These are phyloP conservation scores for Verticillium albo-atrum DNA, from an alignment of 2,329 filamentous ascomycete species.

Conservation along the genomic window DNA sequence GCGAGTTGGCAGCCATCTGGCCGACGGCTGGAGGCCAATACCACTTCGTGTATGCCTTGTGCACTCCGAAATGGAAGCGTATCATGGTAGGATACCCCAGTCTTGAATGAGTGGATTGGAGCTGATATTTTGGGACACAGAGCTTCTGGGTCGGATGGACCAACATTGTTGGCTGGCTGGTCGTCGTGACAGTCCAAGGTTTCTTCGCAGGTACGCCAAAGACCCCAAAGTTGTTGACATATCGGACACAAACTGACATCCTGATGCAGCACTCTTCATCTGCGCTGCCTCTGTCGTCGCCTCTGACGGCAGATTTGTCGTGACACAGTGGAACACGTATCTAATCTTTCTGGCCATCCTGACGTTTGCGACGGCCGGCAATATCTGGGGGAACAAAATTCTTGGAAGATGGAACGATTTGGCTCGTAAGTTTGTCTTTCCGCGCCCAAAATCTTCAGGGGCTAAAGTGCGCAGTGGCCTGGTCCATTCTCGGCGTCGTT, in stretches of 20 bases:
- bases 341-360: conserved; percentile 35
- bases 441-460: background rate
- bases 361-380: conserved; percentile 30
- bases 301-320: conserved; percentile 29
- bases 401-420: conserved; percentile 36
- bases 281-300: conserved; percentile 35
- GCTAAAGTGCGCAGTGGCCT: conserved; percentile 24
- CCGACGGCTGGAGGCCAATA: conserved; percentile 43
- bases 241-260: background rate
- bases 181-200: conserved; percentile 35
- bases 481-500: conserved; percentile 35
- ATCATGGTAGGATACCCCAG: conserved; percentile 20
- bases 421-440: conserved; percentile 23
- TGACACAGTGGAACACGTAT: conserved; percentile 34
- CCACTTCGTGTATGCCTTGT: conserved; percentile 37
- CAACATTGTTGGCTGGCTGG: conserved; percentile 41
- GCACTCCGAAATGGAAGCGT: conserved; percentile 31
- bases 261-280: conserved; percentile 32
- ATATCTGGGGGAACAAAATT: conserved; percentile 35
- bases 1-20: conserved; percentile 38
- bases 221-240: background rate
- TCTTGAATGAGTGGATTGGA: background rate
- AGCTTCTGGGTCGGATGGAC: conserved; percentile 40
- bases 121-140: conserved; percentile 13
- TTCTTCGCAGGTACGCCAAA: conserved; percentile 33